These are phyloP conservation scores for Auxenochlorella pyrenoidosa DNA, from an alignment of 139 green algal species.

Conservation along the genomic window DNA sequence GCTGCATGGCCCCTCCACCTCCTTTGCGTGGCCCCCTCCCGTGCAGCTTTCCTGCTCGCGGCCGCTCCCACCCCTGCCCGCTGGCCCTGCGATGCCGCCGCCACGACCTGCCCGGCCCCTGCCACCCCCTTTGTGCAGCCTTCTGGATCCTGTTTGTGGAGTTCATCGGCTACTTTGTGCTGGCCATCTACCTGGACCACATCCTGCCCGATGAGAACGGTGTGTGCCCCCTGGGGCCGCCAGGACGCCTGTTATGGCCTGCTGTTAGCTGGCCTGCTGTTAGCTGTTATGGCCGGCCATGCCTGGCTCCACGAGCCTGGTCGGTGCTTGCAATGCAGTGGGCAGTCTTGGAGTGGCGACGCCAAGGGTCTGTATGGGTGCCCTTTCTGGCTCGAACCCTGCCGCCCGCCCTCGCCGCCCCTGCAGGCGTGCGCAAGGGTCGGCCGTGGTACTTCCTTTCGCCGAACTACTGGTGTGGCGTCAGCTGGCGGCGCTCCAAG, in stretches of 20 bases:
- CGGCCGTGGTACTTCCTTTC: conserved; percentile 21
- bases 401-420: neutral
- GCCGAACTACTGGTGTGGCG: conserved; percentile 14
- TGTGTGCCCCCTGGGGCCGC: neutral
- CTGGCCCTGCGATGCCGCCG: neutral
- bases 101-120: too few relatives aligned
- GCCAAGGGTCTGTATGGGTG: neutral
- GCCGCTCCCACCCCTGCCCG: neutral
- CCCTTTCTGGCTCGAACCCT: neutral
- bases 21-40: too few relatives aligned
- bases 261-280: too few relatives aligned
- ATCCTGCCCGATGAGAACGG: conserved; percentile 86
- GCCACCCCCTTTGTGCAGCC: conserved; percentile 13
- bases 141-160: conserved; percentile 46
- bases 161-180: conserved; percentile 73
- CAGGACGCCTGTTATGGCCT: too few relatives aligned
- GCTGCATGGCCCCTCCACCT: too few relatives aligned
- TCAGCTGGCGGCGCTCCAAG: neutral
- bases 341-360: neutral
- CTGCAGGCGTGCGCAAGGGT: conserved; percentile 37
- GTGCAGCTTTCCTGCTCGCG: neutral
- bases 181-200: conserved; percentile 93
- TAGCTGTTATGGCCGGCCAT: too few relatives aligned
- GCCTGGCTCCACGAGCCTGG: too few relatives aligned
- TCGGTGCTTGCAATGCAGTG: too few relatives aligned